These are phyloP conservation scores for Inosperma sp. DNA, from an alignment of 768 basidiomycete species.

Conservation along the genomic window DNA sequence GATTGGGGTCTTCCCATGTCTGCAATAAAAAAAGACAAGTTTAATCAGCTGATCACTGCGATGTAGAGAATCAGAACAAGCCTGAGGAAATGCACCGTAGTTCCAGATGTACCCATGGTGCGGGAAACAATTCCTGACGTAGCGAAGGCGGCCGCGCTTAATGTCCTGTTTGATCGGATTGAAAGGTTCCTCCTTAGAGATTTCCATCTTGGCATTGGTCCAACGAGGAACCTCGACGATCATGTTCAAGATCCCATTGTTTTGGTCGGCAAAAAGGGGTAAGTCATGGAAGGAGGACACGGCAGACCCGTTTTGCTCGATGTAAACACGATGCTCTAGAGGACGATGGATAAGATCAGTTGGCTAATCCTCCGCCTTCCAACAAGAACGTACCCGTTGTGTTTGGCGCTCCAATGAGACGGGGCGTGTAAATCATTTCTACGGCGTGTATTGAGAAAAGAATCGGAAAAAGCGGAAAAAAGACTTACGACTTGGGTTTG, in stretches of 20 bases:
- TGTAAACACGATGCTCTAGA: slow-evolving; percentile 90
- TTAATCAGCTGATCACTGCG: slow-evolving; percentile 9
- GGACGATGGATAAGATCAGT: slow-evolving; percentile 23
- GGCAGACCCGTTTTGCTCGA: slow-evolving; percentile 84
- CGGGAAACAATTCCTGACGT: slow-evolving; percentile 99
- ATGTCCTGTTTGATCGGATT: slow-evolving; percentile 99
- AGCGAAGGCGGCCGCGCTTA: slow-evolving; percentile 94
- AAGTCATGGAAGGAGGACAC: slow-evolving; percentile 93
- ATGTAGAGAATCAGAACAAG: slow-evolving; percentile 32
- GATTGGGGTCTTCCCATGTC: slow-evolving; percentile 97
- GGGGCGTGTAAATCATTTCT: slow-evolving; percentile 62
- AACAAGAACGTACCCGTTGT: slow-evolving; percentile 68
- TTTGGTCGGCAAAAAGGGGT: slow-evolving; percentile 95
- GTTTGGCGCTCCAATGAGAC: slow-evolving; percentile 84
- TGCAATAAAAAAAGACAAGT: slow-evolving; percentile 29
- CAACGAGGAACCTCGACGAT: slow-evolving; percentile 97
- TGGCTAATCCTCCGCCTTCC: slow-evolving; percentile 16
- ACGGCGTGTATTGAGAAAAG: slow-evolving; percentile 12
- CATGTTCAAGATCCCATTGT: slow-evolving; percentile 97
- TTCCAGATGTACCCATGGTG: slow-evolving; percentile 99
- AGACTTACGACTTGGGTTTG: slow-evolving; percentile 52
- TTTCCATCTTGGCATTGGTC: slow-evolving; percentile 99
- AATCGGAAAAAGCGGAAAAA: slow-evolving; percentile 16
- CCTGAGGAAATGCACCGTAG: slow-evolving; percentile 99
- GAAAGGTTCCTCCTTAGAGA: slow-evolving; percentile 96